Percentiles rank a stretch among this genome's conserved stretches.
These are phyloP conservation scores for Hymenoscyphus repandus DNA, from an alignment of 2,329 filamentous ascomycete species.

Conservation along the genomic window DNA sequence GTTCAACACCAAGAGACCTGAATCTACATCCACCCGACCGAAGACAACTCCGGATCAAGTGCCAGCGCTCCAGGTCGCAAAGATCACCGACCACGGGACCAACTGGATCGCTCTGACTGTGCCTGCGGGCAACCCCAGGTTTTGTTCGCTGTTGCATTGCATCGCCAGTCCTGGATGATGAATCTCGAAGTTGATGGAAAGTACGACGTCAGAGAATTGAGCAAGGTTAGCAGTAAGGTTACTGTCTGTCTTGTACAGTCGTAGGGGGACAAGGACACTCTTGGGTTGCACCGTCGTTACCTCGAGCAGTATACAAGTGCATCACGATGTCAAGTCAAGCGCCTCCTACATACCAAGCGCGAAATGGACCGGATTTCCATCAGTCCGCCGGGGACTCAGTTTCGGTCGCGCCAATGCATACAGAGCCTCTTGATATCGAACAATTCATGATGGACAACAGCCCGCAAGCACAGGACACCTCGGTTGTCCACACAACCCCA, in stretches of 20 bases:
- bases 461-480: conserved; percentile 13
- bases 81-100: neutral
- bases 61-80: neutral
- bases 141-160: neutral
- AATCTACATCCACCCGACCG: conserved; percentile 1
- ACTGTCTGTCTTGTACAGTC: neutral
- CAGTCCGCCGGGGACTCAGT: conserved; percentile 9
- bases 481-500: conserved; percentile 17
- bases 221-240: neutral
- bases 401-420: conserved; percentile 15
- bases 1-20: too few species aligned
- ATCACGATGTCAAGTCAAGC: conserved; percentile 20
- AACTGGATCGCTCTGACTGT: neutral
- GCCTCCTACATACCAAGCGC: conserved; percentile 16
- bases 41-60: neutral
- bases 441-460: conserved; percentile 27
- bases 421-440: conserved; percentile 24
- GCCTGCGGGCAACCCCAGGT: conserved; percentile 1
- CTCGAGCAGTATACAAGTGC: neutral
- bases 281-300: neutral
- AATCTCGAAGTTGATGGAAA: conserved; percentile 3
- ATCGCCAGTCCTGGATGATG: conserved; percentile 4
- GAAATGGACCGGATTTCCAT: conserved; percentile 16
- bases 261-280: neutral
- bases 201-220: conserved; percentile 1